Conservation (phyloP, 2,329 filamentous ascomycete genomes). For the Botrytis tulipae region DNA sequence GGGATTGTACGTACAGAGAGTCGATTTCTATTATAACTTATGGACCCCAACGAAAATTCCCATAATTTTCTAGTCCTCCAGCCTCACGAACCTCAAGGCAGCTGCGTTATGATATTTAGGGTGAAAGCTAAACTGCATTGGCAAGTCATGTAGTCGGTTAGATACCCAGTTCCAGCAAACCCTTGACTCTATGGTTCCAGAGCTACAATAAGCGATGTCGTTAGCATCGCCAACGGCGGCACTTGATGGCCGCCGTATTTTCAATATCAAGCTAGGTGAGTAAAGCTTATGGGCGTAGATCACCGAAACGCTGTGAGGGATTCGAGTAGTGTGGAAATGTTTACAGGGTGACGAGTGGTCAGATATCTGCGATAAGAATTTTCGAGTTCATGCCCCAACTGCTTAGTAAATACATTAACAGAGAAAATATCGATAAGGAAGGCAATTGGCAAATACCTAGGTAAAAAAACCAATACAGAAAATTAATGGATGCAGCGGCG, state of each 20-base stretch:
- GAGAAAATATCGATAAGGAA: neutral
- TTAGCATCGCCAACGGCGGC: constrained; percentile 10
- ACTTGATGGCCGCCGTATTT: constrained; percentile 4
- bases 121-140: neutral
- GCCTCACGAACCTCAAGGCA: neutral
- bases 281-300: neutral
- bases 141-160: constrained; percentile 11
- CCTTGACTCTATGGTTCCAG: constrained; percentile 7
- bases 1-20: constrained; percentile 6
- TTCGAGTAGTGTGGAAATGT: neutral
- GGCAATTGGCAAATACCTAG: neutral
- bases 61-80: neutral
- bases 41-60: constrained; percentile 4
- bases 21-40: neutral
- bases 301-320: neutral
- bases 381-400: neutral
- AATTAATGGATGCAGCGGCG: constrained; percentile 11
- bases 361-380: neutral
- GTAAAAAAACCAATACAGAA: neutral
- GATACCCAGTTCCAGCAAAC: neutral
- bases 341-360: neutral
- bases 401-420: neutral
- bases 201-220: constrained; percentile 12
- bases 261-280: neutral
- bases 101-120: neutral